A percentile compares a stretch with the other conserved stretches of the same genome.
Conservation (phyloP, 257 asterid genomes). For the Cordia subcordata region DNA sequence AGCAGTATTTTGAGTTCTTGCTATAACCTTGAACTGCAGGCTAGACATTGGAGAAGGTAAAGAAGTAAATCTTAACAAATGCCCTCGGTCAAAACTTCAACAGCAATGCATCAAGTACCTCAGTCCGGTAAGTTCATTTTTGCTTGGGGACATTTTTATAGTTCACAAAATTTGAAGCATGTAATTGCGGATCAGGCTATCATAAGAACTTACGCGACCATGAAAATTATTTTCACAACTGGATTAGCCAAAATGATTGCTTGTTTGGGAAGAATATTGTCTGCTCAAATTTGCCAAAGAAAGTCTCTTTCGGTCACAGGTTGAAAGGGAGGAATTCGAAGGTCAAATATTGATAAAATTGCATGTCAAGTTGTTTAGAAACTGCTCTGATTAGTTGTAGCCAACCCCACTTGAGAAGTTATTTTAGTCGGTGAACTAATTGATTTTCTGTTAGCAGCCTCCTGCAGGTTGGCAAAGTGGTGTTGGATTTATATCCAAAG, state of each 20-base stretch:
- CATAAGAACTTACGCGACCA: neutral
- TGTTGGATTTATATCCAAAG: slow-evolving; percentile 79
- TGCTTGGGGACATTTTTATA: neutral
- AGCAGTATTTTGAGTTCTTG: neutral
- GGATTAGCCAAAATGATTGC: too few relatives aligned
- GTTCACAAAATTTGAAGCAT: neutral
- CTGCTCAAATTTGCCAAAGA: neutral
- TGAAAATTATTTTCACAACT: too few relatives aligned
- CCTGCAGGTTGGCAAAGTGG: slow-evolving; percentile 91
- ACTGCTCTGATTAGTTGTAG: too few relatives aligned
- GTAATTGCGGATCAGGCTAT: neutral
- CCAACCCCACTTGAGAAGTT: too few relatives aligned
- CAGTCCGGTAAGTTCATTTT: slow-evolving; percentile 57
- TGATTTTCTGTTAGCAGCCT: slow-evolving; percentile 45
- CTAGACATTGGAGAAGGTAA: slow-evolving; percentile 84
- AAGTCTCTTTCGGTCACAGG: slow-evolving; percentile 29
- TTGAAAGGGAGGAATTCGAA: slow-evolving; percentile 64
- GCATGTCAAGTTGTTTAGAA: too few relatives aligned
- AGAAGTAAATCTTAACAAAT: slow-evolving; percentile 70
- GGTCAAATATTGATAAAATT: too few relatives aligned
- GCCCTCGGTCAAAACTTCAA: slow-evolving; percentile 66
- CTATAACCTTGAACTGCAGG: slow-evolving; percentile 31
- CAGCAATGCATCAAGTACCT: slow-evolving; percentile 88
- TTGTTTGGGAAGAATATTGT: neutral
- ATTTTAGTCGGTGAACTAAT: too few relatives aligned